These are phyloP conservation scores for Pyrus pyrifolia DNA, from an alignment of 306 rosid species.

Conservation along the genomic window DNA sequence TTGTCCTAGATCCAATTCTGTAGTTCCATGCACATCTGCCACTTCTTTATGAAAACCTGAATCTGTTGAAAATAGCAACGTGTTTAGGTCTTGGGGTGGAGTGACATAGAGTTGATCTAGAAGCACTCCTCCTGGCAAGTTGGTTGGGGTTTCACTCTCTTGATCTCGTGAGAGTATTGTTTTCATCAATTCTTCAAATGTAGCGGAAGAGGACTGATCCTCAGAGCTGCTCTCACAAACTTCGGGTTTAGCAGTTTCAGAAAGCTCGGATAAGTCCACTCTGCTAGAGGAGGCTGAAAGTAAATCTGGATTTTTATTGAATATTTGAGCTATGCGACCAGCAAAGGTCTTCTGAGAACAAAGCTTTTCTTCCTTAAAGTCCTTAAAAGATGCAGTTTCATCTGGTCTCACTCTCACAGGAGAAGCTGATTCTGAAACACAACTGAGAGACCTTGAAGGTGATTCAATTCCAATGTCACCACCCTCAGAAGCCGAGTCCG, in stretches of 20 bases:
- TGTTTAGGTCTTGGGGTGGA: conserved; percentile 62
- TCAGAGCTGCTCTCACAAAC: conserved; percentile 39
- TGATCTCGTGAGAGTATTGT: conserved; percentile 52
- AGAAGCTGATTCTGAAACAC: conserved; percentile 42
- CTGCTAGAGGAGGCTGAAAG: conserved; percentile 26
- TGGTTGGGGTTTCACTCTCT: conserved; percentile 56
- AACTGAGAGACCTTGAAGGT: conserved; percentile 31
- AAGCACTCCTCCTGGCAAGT: conserved; percentile 81
- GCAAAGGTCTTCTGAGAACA: conserved; percentile 58
- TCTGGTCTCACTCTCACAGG: conserved; percentile 46
- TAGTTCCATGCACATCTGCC: conserved; percentile 62
- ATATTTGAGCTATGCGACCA: conserved; percentile 64
- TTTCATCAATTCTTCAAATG: conserved; percentile 59
- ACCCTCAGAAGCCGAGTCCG: conserved; percentile 25
- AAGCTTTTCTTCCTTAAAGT: conserved; percentile 51
- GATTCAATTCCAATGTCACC: conserved; percentile 27
- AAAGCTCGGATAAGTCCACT: conserved; percentile 42
- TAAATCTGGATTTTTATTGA: conserved; percentile 47
- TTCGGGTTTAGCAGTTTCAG: conserved; percentile 40
- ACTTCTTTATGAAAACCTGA: conserved; percentile 50
- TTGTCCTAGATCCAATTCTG: conserved; percentile 49
- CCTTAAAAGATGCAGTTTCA: conserved; percentile 44
- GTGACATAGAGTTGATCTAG: conserved; percentile 66
- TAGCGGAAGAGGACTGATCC: conserved; percentile 42
- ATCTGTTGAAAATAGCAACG: conserved; percentile 52